Evolutionary conservation across 768 basidiomycete genomes (phyloP).

Genomic region (Pleurotus cornucopiae): DNA sequence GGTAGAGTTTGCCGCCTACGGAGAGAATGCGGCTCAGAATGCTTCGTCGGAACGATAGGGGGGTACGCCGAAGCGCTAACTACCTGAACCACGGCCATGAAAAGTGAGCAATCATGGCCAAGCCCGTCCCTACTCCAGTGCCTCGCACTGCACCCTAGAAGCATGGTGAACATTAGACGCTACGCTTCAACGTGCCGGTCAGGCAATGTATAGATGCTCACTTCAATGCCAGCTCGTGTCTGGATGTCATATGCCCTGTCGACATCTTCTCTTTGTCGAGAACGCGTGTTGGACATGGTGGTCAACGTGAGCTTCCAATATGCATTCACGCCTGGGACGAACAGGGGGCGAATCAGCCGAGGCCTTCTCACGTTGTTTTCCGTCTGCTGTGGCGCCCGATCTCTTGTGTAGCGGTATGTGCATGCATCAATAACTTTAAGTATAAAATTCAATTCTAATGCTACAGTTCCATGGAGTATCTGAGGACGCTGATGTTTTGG

Average conservation of each 20-base stretch:
- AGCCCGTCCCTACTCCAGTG: conserved; percentile 53
- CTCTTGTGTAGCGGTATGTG: too few relatives aligned
- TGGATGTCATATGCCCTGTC: conserved; percentile 59
- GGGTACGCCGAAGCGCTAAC: conserved; percentile 11
- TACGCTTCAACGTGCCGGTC: conserved; percentile 33
- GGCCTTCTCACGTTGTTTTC: too few relatives aligned
- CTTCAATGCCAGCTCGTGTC: conserved; percentile 52
- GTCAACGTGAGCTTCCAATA: neutral
- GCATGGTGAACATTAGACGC: conserved; percentile 8
- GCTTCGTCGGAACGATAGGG: neutral
- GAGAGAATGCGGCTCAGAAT: neutral
- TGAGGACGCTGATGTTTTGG: conserved; percentile 27
- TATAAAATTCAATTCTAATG: neutral
- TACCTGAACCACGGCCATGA: conserved; percentile 74
- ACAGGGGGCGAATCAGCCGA: too few relatives aligned
- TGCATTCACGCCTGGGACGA: too few relatives aligned
- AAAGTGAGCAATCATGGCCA: conserved; percentile 60
- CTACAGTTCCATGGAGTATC: conserved; percentile 5
- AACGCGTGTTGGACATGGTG: conserved; percentile 28
- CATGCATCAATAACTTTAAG: too few relatives aligned
- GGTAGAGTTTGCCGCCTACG: conserved; percentile 72
- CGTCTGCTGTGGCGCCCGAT: too few relatives aligned
- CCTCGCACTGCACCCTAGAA: conserved; percentile 51
- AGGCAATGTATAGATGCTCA: conserved; percentile 23
- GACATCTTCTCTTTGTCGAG: conserved; percentile 47